These are phyloP conservation scores for Alternaria dauci DNA, from an alignment of 2,329 filamentous ascomycete genomes.

Conservation along the genomic window DNA sequence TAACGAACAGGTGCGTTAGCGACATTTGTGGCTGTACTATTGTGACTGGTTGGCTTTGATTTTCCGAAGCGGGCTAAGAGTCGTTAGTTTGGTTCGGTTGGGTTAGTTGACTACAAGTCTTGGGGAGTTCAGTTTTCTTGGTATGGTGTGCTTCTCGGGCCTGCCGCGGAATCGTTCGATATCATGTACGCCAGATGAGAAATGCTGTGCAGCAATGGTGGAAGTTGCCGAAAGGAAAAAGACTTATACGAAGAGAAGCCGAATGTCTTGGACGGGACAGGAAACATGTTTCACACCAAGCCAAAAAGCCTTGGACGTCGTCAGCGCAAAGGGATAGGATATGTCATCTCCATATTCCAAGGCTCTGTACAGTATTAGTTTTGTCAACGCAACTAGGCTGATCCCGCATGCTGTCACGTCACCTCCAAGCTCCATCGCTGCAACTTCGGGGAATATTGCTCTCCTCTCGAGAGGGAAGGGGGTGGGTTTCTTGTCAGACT, in stretches of 20 bases:
- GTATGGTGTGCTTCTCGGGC: neutral
- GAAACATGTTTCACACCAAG: neutral
- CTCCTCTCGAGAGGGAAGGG: neutral
- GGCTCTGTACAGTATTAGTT: neutral
- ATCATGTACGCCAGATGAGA: neutral
- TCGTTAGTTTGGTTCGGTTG: neutral
- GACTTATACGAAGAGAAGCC: neutral
- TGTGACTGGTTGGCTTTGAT: neutral
- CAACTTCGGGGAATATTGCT: neutral
- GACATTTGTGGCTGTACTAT: neutral
- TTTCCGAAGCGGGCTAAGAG: neutral
- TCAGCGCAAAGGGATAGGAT: neutral
- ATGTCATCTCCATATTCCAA: neutral
- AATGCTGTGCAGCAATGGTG: neutral
- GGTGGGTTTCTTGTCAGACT: neutral
- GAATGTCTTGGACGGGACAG: neutral
- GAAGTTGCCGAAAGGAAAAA: neutral
- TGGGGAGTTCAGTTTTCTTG: neutral
- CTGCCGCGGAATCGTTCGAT: neutral
- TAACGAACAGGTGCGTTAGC: neutral
- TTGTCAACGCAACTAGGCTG: conserved; percentile 1
- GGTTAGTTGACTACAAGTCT: neutral
- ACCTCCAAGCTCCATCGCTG: conserved; percentile 4
- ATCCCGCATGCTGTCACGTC: neutral
- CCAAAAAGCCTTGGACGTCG: neutral